These are phyloP conservation scores for Corynespora cassiicola DNA, from an alignment of 2,329 filamentous ascomycete genomes.

Conservation along the genomic window DNA sequence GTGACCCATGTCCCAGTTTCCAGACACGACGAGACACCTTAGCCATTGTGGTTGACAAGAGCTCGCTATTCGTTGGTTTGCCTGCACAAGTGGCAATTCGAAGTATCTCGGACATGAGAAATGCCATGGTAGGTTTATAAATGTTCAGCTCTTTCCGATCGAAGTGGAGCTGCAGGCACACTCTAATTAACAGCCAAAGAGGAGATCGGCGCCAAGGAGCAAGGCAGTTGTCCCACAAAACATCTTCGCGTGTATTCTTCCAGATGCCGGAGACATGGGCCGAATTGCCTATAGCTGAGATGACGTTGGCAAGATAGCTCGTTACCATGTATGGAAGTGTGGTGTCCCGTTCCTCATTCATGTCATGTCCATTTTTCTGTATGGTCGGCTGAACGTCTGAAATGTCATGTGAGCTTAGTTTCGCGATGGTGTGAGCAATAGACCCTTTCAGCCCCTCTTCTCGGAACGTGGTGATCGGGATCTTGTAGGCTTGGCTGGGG, in stretches of 20 bases:
- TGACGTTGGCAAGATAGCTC: constrained; percentile 55
- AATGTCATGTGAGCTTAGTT: constrained; percentile 44
- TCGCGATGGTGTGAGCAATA: constrained; percentile 41
- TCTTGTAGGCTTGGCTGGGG: constrained; percentile 48
- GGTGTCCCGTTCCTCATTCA: constrained; percentile 57
- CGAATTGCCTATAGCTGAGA: constrained; percentile 40
- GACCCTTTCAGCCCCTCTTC: constrained; percentile 21
- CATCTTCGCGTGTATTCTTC: constrained; percentile 61
- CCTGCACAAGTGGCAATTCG: too few relatives aligned
- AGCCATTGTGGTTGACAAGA: constrained; percentile 6
- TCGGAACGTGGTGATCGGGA: constrained; percentile 31
- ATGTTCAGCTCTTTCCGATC: constrained; percentile 33
- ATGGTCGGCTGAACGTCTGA: constrained; percentile 42
- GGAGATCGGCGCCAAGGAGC: constrained; percentile 58
- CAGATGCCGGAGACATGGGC: constrained; percentile 34
- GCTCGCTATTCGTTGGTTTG: too few relatives aligned
- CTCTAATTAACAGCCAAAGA: constrained; percentile 61
- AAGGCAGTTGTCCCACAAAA: constrained; percentile 48
- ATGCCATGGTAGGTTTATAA: constrained; percentile 61
- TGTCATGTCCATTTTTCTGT: constrained; percentile 46
- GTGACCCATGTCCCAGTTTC: constrained; percentile 8
- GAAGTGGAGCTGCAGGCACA: constrained; percentile 50
- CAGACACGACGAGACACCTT: constrained; percentile 12
- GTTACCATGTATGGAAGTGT: constrained; percentile 59
- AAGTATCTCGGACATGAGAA: constrained; percentile 50